phyloP scores from a whole-genome alignment of 495 filamentous ascomycete genomes.

The Xylona heveae region DNA sequence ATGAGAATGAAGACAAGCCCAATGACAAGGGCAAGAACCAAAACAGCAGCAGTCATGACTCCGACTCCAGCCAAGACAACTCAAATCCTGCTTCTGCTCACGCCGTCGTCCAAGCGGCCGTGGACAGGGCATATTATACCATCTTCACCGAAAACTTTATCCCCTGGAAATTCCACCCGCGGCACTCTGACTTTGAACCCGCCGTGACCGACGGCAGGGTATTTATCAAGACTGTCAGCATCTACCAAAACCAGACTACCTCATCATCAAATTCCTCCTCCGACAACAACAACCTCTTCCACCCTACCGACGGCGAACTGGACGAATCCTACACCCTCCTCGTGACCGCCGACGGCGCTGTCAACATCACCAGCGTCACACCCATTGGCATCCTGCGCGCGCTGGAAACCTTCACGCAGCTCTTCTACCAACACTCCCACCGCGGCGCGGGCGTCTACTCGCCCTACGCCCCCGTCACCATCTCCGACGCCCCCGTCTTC shows the following conservation, averaged over 20 bases:
- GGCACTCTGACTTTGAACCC: constrained; percentile 39
- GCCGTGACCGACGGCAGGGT: constrained; percentile 16
- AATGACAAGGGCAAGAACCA: neutral
- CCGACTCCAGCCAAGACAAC: constrained; percentile 3
- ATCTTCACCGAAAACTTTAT: constrained; percentile 42
- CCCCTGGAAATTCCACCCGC: constrained; percentile 55
- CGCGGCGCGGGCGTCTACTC: constrained; percentile 34
- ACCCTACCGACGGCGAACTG: constrained; percentile 34
- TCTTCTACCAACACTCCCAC: constrained; percentile 46
- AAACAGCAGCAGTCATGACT: constrained; percentile 2
- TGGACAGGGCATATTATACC: constrained; percentile 21
- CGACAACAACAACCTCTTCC: no score
- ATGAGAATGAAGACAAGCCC: no score
- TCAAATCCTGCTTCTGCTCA: constrained; percentile 7
- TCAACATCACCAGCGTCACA: constrained; percentile 35
- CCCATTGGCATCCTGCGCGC: constrained; percentile 44
- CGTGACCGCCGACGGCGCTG: constrained; percentile 27
- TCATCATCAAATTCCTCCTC: no score
- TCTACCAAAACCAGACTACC: constrained; percentile 35
- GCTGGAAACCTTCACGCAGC: constrained; percentile 48
- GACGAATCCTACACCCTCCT: constrained; percentile 55
- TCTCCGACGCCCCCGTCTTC: constrained; percentile 45
- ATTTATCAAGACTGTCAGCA: constrained; percentile 30
- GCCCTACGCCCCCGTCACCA: constrained; percentile 37
- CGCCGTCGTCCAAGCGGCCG: constrained; percentile 16